Percentiles rank a stretch among this genome's conserved stretches.
These are phyloP conservation scores for Pseudofabraea citricarpa DNA, from an alignment of 2,329 filamentous ascomycete genomes.

Conservation along the genomic window DNA sequence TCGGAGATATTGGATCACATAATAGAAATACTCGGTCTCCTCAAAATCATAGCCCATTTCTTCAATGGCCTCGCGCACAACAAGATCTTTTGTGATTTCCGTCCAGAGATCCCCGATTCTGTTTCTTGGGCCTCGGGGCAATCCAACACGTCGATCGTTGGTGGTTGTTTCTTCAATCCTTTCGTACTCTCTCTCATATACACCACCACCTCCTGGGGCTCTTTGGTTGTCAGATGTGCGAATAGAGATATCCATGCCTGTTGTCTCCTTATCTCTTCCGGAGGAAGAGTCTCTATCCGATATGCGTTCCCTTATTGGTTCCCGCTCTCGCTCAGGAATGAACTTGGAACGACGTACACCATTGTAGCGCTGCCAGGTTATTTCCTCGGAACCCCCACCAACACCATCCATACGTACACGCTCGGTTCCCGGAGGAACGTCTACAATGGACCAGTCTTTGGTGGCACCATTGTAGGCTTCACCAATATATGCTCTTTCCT, in stretches of 20 bases:
- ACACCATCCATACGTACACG: constrained; percentile 77
- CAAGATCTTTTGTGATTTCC: constrained; percentile 91
- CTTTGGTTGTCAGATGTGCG: neutral
- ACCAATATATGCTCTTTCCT: constrained; percentile 64
- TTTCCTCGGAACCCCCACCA: constrained; percentile 70
- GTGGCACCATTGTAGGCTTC: constrained; percentile 72
- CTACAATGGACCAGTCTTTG: constrained; percentile 75
- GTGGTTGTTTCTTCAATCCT: constrained; percentile 44
- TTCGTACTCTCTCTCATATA: constrained; percentile 34
- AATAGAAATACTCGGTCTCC: constrained; percentile 85
- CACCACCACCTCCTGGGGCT: constrained; percentile 4
- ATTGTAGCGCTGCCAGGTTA: constrained; percentile 75
- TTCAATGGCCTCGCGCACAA: constrained; percentile 82
- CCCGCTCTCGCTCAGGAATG: constrained; percentile 59
- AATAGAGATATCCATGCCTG: constrained; percentile 25
- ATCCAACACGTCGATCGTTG: constrained; percentile 43
- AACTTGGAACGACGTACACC: constrained; percentile 73
- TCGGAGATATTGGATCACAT: constrained; percentile 84
- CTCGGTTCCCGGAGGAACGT: constrained; percentile 79
- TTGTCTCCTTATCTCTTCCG: constrained; percentile 15
- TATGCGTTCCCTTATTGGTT: constrained; percentile 19
- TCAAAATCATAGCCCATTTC: constrained; percentile 82
- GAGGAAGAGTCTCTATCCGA: constrained; percentile 12
- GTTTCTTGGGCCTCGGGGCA: constrained; percentile 13
- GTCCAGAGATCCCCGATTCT: constrained; percentile 75